Conservation (phyloP, 2,329 filamentous ascomycete genomes). For the Capronia epimyces region DNA sequence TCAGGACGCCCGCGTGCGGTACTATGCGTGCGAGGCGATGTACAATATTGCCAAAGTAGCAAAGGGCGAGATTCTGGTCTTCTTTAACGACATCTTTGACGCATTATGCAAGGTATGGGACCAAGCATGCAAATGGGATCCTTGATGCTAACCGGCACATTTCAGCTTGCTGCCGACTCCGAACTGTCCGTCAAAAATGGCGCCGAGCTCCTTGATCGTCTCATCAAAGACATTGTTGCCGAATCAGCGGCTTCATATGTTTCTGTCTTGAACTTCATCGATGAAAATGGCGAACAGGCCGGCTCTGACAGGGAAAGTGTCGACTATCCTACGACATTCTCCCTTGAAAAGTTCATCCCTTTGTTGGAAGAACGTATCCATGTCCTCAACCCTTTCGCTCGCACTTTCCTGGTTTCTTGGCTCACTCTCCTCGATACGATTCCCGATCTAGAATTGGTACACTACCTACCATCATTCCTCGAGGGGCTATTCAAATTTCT, state of each 20-base stretch:
- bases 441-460: slow-evolving; percentile 89
- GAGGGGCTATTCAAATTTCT: slow-evolving; percentile 86
- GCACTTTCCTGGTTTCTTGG: slow-evolving; percentile 94
- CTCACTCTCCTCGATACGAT: slow-evolving; percentile 92
- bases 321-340: slow-evolving; percentile 80
- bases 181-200: slow-evolving; percentile 98
- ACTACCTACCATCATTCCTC: slow-evolving; percentile 85
- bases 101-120: slow-evolving; percentile 78
- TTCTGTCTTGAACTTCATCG: slow-evolving; percentile 68
- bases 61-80: slow-evolving; percentile 92
- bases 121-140: neutral
- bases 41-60: slow-evolving; percentile 99
- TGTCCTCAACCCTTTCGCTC: slow-evolving; percentile 88
- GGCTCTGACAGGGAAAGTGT: slow-evolving; percentile 34
- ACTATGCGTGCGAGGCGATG: slow-evolving; percentile 99
- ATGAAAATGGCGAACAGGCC: slow-evolving; percentile 42
- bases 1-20: slow-evolving; percentile 92
- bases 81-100: slow-evolving; percentile 98
- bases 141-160: slow-evolving; percentile 17
- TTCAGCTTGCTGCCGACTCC: slow-evolving; percentile 84
- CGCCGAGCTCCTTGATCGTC: slow-evolving; percentile 84
- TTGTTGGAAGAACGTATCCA: slow-evolving; percentile 89
- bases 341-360: slow-evolving; percentile 82
- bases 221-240: slow-evolving; percentile 93
- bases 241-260: slow-evolving; percentile 94